Percentiles rank a stretch among this genome's conserved stretches.
Evolutionary conservation across 306 rosid genomes (phyloP).

Genomic region (Rosa persica): DNA sequence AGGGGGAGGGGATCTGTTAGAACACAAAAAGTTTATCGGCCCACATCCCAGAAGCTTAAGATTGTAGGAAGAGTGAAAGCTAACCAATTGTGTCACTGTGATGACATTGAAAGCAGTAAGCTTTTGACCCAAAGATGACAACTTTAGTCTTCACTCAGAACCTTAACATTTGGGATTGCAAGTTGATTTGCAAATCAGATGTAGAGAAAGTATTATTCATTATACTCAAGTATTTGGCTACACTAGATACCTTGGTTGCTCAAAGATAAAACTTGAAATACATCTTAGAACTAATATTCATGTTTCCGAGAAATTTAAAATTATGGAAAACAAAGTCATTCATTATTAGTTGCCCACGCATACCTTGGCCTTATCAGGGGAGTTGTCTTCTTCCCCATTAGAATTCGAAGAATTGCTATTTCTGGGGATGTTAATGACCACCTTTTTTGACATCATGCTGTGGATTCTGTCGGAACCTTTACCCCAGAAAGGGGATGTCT

Average conservation of each 20-base stretch:
- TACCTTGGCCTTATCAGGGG: conserved; percentile 60
- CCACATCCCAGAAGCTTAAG: not conserved
- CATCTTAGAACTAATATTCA: not conserved
- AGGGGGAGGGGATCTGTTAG: too few relatives aligned
- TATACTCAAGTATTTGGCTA: conserved; percentile 12
- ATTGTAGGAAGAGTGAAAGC: not conserved
- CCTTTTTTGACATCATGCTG: conserved; percentile 25
- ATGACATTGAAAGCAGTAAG: not conserved
- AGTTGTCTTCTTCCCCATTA: conserved; percentile 38
- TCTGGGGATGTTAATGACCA: conserved; percentile 33
- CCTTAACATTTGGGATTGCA: conserved; percentile 4
- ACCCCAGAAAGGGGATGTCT: conserved; percentile 30
- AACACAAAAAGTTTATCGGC: not conserved
- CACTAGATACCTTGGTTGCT: not conserved
- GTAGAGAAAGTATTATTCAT: conserved; percentile 6
- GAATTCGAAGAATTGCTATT: conserved; percentile 58
- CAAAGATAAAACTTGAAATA: not conserved
- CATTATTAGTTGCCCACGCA: conserved; percentile 28
- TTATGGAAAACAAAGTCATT: conserved; percentile 2
- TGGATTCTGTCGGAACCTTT: conserved; percentile 28
- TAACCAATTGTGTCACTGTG: not conserved
- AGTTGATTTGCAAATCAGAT: conserved; percentile 10
- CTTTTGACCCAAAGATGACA: not conserved
- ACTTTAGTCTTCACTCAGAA: not conserved
- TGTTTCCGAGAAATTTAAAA: not conserved